A percentile compares a stretch with the other conserved stretches of the same genome.
These are phyloP conservation scores for Macrophomina phaseolina DNA, from an alignment of 2,329 filamentous ascomycete species.

Conservation along the genomic window DNA sequence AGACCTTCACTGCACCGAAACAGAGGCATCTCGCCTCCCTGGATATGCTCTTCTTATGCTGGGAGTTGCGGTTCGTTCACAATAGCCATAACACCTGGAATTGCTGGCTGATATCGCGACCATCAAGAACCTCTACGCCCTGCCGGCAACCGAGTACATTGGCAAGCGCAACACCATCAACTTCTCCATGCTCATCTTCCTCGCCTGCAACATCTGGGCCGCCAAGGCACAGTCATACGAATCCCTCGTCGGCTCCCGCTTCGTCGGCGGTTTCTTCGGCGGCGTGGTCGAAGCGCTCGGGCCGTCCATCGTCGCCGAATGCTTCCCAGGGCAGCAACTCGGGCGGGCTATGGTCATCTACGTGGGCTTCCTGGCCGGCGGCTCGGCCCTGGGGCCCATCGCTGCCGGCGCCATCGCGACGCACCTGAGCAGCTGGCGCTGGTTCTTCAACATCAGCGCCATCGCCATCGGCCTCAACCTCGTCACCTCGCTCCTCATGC, in stretches of 20 bases:
- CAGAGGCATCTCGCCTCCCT: conserved; percentile 4
- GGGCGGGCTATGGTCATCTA: neutral
- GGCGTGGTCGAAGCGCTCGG: conserved; percentile 3
- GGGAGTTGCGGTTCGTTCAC: neutral
- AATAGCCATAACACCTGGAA: neutral
- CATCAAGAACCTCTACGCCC: conserved; percentile 1
- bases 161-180: conserved; percentile 3
- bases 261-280: neutral
- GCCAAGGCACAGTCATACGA: neutral
- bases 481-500: neutral
- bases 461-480: neutral
- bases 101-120: too few species aligned
- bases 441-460: conserved; percentile 11
- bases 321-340: neutral
- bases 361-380: conserved; percentile 3
- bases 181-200: neutral
- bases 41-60: neutral
- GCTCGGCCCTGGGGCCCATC: neutral
- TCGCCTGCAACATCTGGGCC: neutral
- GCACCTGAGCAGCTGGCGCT: neutral
- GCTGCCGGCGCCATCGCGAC: neutral
- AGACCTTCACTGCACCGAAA: neutral
- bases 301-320: neutral
- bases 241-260: neutral
- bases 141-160: neutral